Conservation (phyloP, 305 asterid genomes). For the Caryopteris hybrid region DNA sequence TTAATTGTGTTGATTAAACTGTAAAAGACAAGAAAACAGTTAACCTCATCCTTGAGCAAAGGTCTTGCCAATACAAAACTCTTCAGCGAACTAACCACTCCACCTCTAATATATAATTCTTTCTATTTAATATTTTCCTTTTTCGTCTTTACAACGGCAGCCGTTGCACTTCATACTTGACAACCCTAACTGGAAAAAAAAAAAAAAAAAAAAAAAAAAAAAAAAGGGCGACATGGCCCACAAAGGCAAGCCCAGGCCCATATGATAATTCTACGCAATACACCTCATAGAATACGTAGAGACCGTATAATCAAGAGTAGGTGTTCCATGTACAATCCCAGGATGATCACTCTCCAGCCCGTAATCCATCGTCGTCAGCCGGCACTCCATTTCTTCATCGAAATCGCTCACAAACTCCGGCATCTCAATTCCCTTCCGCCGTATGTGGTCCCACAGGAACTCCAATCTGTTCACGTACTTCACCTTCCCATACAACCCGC, state of each 20-base stretch:
- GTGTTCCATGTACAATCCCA: slow-evolving; percentile 13
- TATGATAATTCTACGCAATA: slow-evolving; percentile 27
- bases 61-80: neutral
- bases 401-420: slow-evolving; percentile 78
- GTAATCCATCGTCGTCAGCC: slow-evolving; percentile 46
- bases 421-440: slow-evolving; percentile 56
- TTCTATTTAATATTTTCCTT: neutral
- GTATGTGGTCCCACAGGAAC: slow-evolving; percentile 56
- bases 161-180: neutral
- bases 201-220: too few species aligned
- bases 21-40: neutral
- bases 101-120: neutral
- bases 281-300: slow-evolving; percentile 51
- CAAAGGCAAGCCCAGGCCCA: neutral
- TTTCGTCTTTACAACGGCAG: neutral
- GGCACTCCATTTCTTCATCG: slow-evolving; percentile 65
- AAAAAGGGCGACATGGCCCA: neutral
- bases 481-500: slow-evolving; percentile 58
- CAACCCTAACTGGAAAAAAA: neutral
- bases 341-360: slow-evolving; percentile 90
- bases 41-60: neutral
- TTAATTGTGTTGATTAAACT: too few species aligned
- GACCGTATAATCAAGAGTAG: slow-evolving; percentile 32
- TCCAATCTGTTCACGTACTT: slow-evolving; percentile 57
- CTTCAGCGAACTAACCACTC: neutral